Conservation (phyloP, 371 early-diverging fungal species). For the Dinochytrium kinnereticum region DNA sequence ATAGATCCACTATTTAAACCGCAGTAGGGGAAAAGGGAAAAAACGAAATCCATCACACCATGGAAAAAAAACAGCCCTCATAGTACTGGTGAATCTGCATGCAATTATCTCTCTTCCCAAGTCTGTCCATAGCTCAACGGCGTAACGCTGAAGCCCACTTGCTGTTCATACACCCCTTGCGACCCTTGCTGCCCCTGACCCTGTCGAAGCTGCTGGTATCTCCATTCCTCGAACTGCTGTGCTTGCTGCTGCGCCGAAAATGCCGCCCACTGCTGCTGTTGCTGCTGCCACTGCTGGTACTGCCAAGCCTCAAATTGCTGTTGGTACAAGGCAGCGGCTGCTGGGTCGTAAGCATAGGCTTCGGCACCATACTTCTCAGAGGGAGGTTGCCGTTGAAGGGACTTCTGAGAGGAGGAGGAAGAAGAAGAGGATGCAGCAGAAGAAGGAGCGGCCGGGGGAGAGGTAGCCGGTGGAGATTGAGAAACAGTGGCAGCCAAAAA, state of each 20-base stretch:
- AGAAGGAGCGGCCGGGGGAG: too few relatives aligned
- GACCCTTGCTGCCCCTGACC: neutral
- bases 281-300: neutral
- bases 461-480: neutral
- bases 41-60: too few relatives aligned
- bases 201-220: neutral
- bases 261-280: slow-evolving; percentile 3
- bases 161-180: too few relatives aligned
- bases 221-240: neutral
- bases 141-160: neutral
- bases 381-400: neutral
- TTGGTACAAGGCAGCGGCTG: neutral
- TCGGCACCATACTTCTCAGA: neutral
- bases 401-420: neutral
- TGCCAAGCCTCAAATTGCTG: neutral
- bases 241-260: neutral
- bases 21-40: too few relatives aligned
- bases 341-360: neutral
- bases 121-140: slow-evolving; percentile 14
- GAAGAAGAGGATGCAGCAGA: neutral
- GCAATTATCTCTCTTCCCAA: too few relatives aligned
- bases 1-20: too few relatives aligned
- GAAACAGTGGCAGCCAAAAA: neutral
- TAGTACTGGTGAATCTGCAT: too few relatives aligned
- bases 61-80: too few relatives aligned